Base-by-base conservation (phyloP, 257 asterid species). In the Orobanche coerulescens region DNA sequence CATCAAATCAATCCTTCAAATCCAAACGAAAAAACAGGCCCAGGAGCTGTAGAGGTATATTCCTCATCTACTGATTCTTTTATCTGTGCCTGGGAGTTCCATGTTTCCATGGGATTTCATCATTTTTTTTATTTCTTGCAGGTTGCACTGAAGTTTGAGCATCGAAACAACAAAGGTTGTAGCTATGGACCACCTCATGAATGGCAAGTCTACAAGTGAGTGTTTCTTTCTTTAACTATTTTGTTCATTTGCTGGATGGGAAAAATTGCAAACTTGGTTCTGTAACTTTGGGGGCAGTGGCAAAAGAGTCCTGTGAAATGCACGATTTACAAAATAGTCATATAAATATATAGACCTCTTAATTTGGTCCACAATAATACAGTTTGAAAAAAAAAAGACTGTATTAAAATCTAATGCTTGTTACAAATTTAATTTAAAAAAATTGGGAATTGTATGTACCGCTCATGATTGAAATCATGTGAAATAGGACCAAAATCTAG, bases 61-160 rank as follows among this genome's bases (percentile, higher is more conserved):
- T 9, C 39, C 31, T 65, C 49, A 23, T 60, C 36, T 10, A 8
- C 44, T 69, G 42, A 39, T 6, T 58, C 54, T 52, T 25, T 67
- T 43, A 18, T 20, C 20, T 44, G 58, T 40, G 24, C 24, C 61
- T 13, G 43, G 55, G 64, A 49, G 24, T 49, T 64, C 5, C 42
- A 9, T 56, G 37, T 49, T 31, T 31, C 24, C 13, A 22, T 43
- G 5, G n/a, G 15, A 4, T 5, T 24, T 0, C 37, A 12, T 50
- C 14, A 19, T 48, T 69, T 48, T 69, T 56, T 44, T 73, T 54
- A 64, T 47, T 48, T 15, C 50, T 52, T 70, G 37, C 74, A 87
- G 95, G 95, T 87, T 64, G 88, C 88, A 1, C 47, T 82, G 71
- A 82, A 82, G 49, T 79, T 82, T 70, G 88, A 82, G 76, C 83